Conservation (phyloP, 139 green algal species). For the Chlorella sp. region DNA sequence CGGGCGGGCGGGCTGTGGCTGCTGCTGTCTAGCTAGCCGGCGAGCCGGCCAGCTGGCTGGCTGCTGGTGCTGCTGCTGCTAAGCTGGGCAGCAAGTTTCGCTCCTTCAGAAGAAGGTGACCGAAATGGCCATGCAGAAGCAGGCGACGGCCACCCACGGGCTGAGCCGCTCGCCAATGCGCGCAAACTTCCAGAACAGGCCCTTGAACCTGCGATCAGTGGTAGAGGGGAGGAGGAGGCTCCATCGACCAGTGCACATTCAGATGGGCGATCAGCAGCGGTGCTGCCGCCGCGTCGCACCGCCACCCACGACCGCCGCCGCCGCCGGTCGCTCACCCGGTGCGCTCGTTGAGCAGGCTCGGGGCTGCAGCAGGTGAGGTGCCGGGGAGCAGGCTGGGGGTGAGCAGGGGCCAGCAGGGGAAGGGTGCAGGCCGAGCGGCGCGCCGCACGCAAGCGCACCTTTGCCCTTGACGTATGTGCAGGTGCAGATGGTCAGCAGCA, state of each 20-base stretch:
- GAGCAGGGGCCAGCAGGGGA: neutral
- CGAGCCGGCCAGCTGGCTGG: no score
- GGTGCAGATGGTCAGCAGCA: slow-evolving; percentile 95
- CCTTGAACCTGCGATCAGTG: slow-evolving; percentile 71
- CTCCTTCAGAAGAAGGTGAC: slow-evolving; percentile 61
- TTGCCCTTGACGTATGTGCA: slow-evolving; percentile 97
- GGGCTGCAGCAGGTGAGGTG: slow-evolving; percentile 40
- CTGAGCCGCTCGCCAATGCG: slow-evolving; percentile 84
- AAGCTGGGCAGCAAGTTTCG: neutral
- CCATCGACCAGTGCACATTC: no score
- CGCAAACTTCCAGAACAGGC: slow-evolving; percentile 92
- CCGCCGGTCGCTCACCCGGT: slow-evolving; percentile 67
- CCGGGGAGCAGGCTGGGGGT: no score
- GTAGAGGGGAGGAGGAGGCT: no score
- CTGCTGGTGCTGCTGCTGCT: neutral
- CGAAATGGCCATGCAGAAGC: slow-evolving; percentile 73
- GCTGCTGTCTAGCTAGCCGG: no score
- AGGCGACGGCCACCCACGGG: slow-evolving; percentile 78
- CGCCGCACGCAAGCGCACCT: slow-evolving; percentile 6
- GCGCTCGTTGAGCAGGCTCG: slow-evolving; percentile 67
- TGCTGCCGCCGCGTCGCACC: neutral
- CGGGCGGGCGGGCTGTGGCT: neutral
- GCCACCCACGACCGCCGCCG: neutral
- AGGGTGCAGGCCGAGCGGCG: neutral
- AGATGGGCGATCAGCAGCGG: neutral